phyloP scores from a whole-genome alignment of 2,329 filamentous ascomycete species.

The Penicillium sp. region DNA sequence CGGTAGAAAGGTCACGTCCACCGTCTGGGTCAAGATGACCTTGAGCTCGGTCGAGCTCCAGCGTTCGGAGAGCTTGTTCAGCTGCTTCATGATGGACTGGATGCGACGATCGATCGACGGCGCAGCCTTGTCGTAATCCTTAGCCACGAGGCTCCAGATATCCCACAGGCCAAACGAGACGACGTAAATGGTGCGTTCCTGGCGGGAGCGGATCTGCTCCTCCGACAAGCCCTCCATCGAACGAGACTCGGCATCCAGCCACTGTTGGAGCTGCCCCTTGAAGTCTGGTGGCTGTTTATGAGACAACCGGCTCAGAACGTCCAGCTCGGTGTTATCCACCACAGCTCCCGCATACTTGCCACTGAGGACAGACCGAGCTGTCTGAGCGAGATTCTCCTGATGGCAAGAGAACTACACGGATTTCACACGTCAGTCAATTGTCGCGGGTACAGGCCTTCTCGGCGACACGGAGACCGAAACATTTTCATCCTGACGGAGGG shows the following conservation, averaged over 20 bases:
- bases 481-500: constrained; percentile 2
- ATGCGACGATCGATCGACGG: constrained; percentile 32
- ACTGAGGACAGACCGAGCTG: constrained; percentile 23
- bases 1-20: constrained; percentile 43
- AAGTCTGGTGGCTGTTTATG: constrained; percentile 35
- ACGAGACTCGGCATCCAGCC: constrained; percentile 34
- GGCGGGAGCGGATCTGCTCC: constrained; percentile 24
- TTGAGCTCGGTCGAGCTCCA: constrained; percentile 32
- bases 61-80: constrained; percentile 30
- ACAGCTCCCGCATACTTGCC: constrained; percentile 31
- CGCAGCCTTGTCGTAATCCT: constrained; percentile 26
- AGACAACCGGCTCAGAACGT: constrained; percentile 24
- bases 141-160: constrained; percentile 35
- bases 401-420: constrained; percentile 33
- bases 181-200: constrained; percentile 35
- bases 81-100: constrained; percentile 33
- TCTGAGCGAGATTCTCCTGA: constrained; percentile 35
- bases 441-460: constrained; percentile 4
- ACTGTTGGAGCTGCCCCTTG: constrained; percentile 36
- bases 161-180: constrained; percentile 43
- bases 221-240: constrained; percentile 19
- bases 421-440: constrained; percentile 6
- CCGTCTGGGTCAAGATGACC: constrained; percentile 38
- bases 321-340: constrained; percentile 35
- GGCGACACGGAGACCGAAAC: neutral